Base-by-base conservation (phyloP, 371 early-diverging fungal species). In the Mucor irregularis region DNA sequence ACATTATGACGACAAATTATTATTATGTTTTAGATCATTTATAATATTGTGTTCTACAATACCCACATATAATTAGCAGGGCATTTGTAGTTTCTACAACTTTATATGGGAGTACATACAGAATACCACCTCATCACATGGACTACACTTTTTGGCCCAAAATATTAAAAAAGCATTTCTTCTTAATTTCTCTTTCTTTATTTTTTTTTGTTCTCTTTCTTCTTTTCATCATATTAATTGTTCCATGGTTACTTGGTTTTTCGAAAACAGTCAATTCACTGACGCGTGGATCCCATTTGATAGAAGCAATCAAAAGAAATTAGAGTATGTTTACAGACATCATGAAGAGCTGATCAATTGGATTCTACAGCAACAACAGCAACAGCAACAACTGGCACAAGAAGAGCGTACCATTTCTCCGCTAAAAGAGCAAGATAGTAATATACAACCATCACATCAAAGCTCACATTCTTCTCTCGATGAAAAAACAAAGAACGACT, bases 221-320 rank as follows among this genome's bases (percentile, higher is more conserved):
- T 33, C 26, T 25, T 24, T 30, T 11, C 30, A 9, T 1, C 5
- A n/a, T 38, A n/a, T 25, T 25, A 35, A 13, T 0, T 38, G 10
- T 22, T 14, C n/a, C n/a, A 64, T 68, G 64, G 63, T 59, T 25
- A 71, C 61, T 49, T 71, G 71, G 71, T 60, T 68, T 16, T 71
- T 71, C 59, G 71, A 71, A 49, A 71, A 71, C 53, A 58, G 56
- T 49, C 62, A 64, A 13, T 71, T 71, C 31, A 47, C 47, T n/a
- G 53, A 68, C 49, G 71, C 71, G 44, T 71, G 71, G 71, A 45
- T 71, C 19, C 71, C 71, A n/a, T 71, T 71, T 46, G 71, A 71
- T 58, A 64, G 66, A 47, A 24, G 26, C 8, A 70, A 71, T 26
- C 71, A 71, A 59, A 67, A 59, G 47, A 68, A 68, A 43, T 60